Evolutionary conservation across 768 basidiomycete species (phyloP).

Genomic region (Mycena vulgaris): DNA sequence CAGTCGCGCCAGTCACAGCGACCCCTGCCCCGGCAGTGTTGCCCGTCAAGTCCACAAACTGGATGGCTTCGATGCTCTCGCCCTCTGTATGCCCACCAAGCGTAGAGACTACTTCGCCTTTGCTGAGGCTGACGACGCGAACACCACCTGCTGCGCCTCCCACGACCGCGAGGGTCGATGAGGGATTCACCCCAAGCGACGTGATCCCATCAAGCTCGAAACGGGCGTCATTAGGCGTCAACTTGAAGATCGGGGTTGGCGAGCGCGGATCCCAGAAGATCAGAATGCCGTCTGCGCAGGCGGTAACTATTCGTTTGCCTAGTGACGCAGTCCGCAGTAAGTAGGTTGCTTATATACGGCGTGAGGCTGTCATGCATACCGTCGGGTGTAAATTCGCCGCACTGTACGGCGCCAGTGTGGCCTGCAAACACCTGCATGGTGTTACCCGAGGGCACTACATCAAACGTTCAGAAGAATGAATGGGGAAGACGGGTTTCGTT

Average conservation of each 20-base stretch:
- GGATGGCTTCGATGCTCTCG: slow-evolving; percentile 90
- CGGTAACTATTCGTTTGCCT: slow-evolving; percentile 93
- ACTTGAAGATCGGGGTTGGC: slow-evolving; percentile 84
- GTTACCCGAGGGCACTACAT: slow-evolving; percentile 87
- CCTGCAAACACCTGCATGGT: slow-evolving; percentile 98
- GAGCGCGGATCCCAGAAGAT: slow-evolving; percentile 95
- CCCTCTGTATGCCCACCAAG: slow-evolving; percentile 89
- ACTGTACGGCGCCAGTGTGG: slow-evolving; percentile 87
- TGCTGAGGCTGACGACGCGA: slow-evolving; percentile 88
- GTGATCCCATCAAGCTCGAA: slow-evolving; percentile 91
- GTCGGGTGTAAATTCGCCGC: slow-evolving; percentile 94
- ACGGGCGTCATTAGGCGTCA: slow-evolving; percentile 77
- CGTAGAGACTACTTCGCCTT: slow-evolving; percentile 85
- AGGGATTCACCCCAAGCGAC: slow-evolving; percentile 85
- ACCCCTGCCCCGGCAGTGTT: slow-evolving; percentile 69
- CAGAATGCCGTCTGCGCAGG: slow-evolving; percentile 84
- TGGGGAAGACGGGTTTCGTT: slow-evolving; percentile 44
- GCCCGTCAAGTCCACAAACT: slow-evolving; percentile 84
- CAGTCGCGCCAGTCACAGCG: slow-evolving; percentile 90
- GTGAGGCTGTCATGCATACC: slow-evolving; percentile 58
- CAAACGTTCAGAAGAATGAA: slow-evolving; percentile 4
- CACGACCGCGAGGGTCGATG: slow-evolving; percentile 92
- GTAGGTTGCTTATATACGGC: slow-evolving; percentile 11
- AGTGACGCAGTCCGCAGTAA: slow-evolving; percentile 27
- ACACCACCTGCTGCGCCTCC: slow-evolving; percentile 91